Conservation (phyloP, 371 early-diverging fungal genomes). For the Mucor irregularis region DNA sequence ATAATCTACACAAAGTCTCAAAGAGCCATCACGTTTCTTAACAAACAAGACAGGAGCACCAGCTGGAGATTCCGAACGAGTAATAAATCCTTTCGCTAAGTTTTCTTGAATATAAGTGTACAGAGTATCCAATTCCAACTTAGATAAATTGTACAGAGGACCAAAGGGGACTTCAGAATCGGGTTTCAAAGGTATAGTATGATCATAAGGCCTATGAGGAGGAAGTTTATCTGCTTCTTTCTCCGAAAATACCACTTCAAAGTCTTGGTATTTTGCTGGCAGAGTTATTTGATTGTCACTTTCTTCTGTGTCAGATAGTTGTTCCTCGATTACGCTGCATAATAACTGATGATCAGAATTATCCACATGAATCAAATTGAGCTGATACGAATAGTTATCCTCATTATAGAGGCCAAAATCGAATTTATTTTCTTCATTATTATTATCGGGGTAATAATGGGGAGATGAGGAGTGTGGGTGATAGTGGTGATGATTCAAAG, state of each 20-base stretch:
- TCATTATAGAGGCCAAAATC: no score
- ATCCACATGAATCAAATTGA: no score
- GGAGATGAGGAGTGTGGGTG: no score
- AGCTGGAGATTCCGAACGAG: constrained; percentile 38
- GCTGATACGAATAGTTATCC: no score
- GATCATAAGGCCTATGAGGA: constrained; percentile 5
- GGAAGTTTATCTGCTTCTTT: background rate
- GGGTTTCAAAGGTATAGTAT: background rate
- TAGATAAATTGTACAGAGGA: background rate
- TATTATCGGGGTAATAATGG: no score
- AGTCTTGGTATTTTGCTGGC: background rate
- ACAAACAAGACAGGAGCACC: constrained; percentile 55
- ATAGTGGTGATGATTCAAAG: no score
- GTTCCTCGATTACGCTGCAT: no score
- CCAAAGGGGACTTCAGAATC: background rate
- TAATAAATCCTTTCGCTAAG: constrained; percentile 36
- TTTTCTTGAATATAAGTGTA: constrained; percentile 5
- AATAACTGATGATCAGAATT: no score
- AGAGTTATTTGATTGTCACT: no score
- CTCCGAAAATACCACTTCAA: background rate
- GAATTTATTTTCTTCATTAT: no score
- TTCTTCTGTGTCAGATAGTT: no score
- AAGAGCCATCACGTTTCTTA: constrained; percentile 49
- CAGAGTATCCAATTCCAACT: background rate
- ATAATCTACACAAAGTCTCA: constrained; percentile 48